Evolutionary conservation across 176 grass and related monocot genomes (phyloP).

Genomic region (Rhynchospora tenuis): DNA sequence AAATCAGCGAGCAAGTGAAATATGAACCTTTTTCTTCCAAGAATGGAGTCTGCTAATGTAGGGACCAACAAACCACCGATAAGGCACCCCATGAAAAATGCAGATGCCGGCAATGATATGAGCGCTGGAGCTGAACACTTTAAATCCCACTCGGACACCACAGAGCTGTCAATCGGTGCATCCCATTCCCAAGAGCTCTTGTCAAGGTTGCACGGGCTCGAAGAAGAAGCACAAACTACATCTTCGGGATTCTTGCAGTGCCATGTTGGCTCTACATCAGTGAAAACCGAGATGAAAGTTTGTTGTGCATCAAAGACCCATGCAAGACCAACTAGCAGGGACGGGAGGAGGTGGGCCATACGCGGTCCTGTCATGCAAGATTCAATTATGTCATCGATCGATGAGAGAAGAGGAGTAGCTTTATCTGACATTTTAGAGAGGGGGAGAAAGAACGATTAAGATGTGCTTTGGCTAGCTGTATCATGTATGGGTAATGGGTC

Average conservation of each 20-base stretch:
- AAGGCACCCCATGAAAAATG: constrained; percentile 75
- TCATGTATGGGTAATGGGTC: too few species aligned
- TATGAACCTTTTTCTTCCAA: constrained; percentile 25
- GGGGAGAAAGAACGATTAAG: neutral
- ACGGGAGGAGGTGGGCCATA: too few species aligned
- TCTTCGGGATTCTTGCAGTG: constrained; percentile 43
- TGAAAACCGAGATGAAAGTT: too few species aligned
- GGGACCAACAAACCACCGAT: constrained; percentile 69
- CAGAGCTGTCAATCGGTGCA: constrained; percentile 25
- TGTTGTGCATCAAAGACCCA: too few species aligned
- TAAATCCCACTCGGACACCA: constrained; percentile 80
- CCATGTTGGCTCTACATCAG: constrained; percentile 76
- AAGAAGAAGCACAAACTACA: constrained; percentile 29
- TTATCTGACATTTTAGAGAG: constrained; percentile 11
- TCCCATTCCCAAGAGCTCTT: constrained; percentile 63
- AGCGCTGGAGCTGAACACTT: constrained; percentile 66
- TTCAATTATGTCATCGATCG: constrained; percentile 64
- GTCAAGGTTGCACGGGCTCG: constrained; percentile 46
- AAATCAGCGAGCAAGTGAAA: too few species aligned
- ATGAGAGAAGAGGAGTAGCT: constrained; percentile 40
- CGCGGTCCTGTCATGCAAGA: too few species aligned
- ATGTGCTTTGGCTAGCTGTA: neutral
- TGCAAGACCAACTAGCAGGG: too few species aligned
- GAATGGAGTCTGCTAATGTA: constrained; percentile 60
- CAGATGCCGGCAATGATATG: constrained; percentile 81